Evolutionary conservation across 1,284 basidiomycete species (phyloP).

Genomic region (Inonotus obliquus): DNA sequence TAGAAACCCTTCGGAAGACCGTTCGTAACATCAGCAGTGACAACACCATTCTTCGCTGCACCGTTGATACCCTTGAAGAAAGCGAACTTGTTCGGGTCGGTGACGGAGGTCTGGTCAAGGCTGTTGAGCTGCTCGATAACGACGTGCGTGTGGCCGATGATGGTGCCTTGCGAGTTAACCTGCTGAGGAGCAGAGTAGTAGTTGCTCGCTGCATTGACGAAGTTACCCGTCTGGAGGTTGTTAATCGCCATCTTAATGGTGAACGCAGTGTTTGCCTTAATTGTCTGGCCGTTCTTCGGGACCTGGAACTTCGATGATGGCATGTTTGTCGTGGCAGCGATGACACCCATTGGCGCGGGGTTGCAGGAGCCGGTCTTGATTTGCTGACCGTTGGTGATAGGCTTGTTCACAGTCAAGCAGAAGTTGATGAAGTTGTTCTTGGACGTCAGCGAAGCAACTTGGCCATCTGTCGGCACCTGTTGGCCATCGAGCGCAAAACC

Average conservation of each 20-base stretch:
- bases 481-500: conserved; percentile 44
- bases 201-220: conserved; percentile 49
- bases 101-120: conserved; percentile 47
- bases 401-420: conserved; percentile 22
- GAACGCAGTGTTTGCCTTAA: conserved; percentile 43
- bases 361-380: conserved; percentile 40
- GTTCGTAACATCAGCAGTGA: conserved; percentile 49
- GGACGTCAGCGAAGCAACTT: conserved; percentile 44
- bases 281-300: conserved; percentile 40
- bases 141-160: conserved; percentile 62
- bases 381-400: conserved; percentile 43
- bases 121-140: conserved; percentile 54
- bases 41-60: conserved; percentile 41
- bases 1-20: conserved; percentile 58
- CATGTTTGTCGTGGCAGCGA: conserved; percentile 41
- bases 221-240: conserved; percentile 48
- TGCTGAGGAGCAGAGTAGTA: conserved; percentile 57
- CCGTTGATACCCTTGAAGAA: conserved; percentile 69
- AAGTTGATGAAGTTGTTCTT: conserved; percentile 58
- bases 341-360: conserved; percentile 38
- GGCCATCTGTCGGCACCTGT: conserved; percentile 36
- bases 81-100: conserved; percentile 53
- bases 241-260: conserved; percentile 46
- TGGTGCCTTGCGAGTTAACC: conserved; percentile 47
- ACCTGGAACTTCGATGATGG: conserved; percentile 46